Conservation (phyloP, 805 yeast species). For the Zygosaccharomyces gambellarensis region DNA sequence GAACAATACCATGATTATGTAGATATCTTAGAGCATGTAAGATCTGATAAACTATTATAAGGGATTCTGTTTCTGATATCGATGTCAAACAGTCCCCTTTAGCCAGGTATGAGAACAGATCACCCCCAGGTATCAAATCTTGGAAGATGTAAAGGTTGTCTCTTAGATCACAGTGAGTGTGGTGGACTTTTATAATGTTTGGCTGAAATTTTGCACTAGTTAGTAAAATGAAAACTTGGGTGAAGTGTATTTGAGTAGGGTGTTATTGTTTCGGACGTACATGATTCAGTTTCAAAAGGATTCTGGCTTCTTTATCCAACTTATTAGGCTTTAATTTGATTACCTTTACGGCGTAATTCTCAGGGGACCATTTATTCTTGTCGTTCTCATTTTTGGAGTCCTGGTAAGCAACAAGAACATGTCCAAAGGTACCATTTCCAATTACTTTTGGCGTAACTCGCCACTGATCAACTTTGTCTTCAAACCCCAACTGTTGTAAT, state of each 20-base stretch:
- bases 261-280: slow-evolving; percentile 26
- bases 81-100: slow-evolving; percentile 38
- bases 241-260: background rate
- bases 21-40: slow-evolving; percentile 52
- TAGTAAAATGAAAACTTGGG: background rate
- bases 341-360: slow-evolving; percentile 48
- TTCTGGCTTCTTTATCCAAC: slow-evolving; percentile 41
- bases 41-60: slow-evolving; percentile 52
- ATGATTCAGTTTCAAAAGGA: slow-evolving; percentile 39
- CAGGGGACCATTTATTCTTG: slow-evolving; percentile 26
- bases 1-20: slow-evolving; percentile 43
- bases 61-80: slow-evolving; percentile 50
- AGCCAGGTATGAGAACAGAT: slow-evolving; percentile 50
- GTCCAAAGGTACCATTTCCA: slow-evolving; percentile 58
- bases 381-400: slow-evolving; percentile 5
- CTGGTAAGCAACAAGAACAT: slow-evolving; percentile 34
- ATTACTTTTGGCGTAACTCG: slow-evolving; percentile 38
- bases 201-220: slow-evolving; percentile 33
- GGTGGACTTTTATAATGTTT: slow-evolving; percentile 45
- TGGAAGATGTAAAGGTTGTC: slow-evolving; percentile 43
- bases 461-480: slow-evolving; percentile 38
- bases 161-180: slow-evolving; percentile 27
- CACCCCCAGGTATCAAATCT: slow-evolving; percentile 54
- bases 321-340: slow-evolving; percentile 31
- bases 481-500: slow-evolving; percentile 22